These are phyloP conservation scores for Omphalea diandra DNA, from an alignment of 441 rosid species.

Conservation along the genomic window DNA sequence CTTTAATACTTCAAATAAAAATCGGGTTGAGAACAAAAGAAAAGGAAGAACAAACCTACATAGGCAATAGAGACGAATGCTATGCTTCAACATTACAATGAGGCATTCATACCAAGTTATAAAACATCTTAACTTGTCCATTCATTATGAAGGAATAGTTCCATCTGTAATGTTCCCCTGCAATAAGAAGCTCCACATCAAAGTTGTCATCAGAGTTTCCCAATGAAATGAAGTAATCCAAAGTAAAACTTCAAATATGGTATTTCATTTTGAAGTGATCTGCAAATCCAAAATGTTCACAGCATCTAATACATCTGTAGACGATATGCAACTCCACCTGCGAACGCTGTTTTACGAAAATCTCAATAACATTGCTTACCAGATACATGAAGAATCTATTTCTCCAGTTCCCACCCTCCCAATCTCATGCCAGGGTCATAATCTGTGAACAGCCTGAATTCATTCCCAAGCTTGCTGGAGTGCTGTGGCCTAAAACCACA, in stretches of 20 bases:
- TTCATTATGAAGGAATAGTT: not conserved
- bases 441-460: slow-evolving; percentile 73
- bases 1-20: no score
- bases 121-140: not conserved
- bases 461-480: slow-evolving; percentile 87
- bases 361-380: not conserved
- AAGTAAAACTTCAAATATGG: not conserved
- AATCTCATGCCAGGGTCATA: slow-evolving; percentile 70
- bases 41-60: not conserved
- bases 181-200: not conserved
- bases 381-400: slow-evolving; percentile 19
- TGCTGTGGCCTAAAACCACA: slow-evolving; percentile 82
- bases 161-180: not conserved
- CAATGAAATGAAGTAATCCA: not conserved
- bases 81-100: not conserved
- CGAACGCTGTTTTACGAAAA: not conserved
- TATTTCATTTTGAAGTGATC: not conserved
- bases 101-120: not conserved
- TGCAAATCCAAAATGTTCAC: not conserved
- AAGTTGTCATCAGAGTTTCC: not conserved
- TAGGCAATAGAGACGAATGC: no score
- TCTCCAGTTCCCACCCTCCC: slow-evolving; percentile 79
- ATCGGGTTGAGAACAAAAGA: no score
- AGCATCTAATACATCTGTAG: not conserved
- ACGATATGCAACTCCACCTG: not conserved